Base-by-base conservation (phyloP, 371 early-diverging fungal genomes). In the Rhizomucor miehei region DNA sequence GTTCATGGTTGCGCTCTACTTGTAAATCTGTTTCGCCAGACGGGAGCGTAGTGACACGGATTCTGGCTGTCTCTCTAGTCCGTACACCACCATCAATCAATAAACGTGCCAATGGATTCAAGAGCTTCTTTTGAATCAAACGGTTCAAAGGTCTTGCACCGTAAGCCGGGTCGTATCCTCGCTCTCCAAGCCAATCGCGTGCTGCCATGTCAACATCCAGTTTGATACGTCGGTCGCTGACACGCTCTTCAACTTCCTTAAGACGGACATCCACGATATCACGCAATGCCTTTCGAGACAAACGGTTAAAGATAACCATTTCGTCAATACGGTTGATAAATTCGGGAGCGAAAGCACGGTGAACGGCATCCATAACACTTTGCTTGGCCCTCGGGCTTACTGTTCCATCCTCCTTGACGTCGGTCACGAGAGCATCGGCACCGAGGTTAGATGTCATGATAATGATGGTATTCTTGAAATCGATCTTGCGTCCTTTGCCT, bases 321-420 rank as follows among this genome's bases (percentile, higher is more conserved):
- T 92, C 92, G 63, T 95, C 95, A 43, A 97, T 80, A 54, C 95
- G 87, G 71, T 97, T 97, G 54, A 92, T 67, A 63, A 97, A 91
- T 63, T 95, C 94, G 23, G 94, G 95, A 8, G 93, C 85, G 77
- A 97, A 97, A 24, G 84, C 82, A 2, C 71, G 71, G 20, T 86
- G 84, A 10, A 95, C 85, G 57, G 85, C 86, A 35, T 82, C 75
- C 73, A 89, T 80, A 29, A 93, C 87, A 47, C 66, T 67, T 10
- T 78, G 72, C 54, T 80, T 86, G 1, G 80, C 72, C 8, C 75
- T 57, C 4, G 71, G 54, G 24, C 78, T 82, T 14, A 86, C 85
- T 6, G 56, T 52, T 17, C 57, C 57, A 3, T 74, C 77, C 13
- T 63, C 68, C 21, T 63, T 64, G 11, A 53, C 56, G 24, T 77